Evolutionary conservation across 78 protist species (phyloP), one percentile per base, ranked within the genome.

Genomic region (Protostelium mycophagum): DNA sequence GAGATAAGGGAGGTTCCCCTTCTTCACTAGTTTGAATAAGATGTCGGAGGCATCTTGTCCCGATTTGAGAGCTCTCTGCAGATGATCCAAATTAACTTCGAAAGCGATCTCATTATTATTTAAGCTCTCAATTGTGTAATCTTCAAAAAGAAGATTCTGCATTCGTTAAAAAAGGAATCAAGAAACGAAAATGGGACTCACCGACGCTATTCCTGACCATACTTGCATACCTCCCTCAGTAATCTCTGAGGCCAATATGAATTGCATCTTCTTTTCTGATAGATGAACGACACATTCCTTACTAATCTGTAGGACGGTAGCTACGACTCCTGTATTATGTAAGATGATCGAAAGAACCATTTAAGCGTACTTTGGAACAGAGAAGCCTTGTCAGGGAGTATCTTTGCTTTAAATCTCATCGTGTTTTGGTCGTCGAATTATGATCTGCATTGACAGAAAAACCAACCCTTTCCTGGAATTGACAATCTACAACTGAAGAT

Each of bases 181-280:
- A n/a, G 73, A 51, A 51, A 16, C 31, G 73, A 51, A 85, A 16
- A 25, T 36, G 36, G 16, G 37, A 85, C 86, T 35, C 37, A 85
- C 86, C 36, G 86, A 35, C n/a, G 36, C 37, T 5, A 85, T 85
- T 23, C 86, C 86, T 16, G 86, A 85, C 86, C 86, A 85, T 37
- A 85, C 86, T 85, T 85, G 86, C 73, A 51, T 51, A 25, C 37
- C 36, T 23, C 86, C 86, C 36, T 35, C 37, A 5, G 86, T 85
- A 16, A 85, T 85, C 63, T 85, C 86, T 5, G 36, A 5, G 36
- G 37, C 86, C 16, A 85, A 37, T 85, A 85, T 85, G 37, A 85
- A 85, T 36, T 85, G 86, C 37, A 85, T 37, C 37, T 36, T 85
- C 36, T 5, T 37, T 36, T 85, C 34, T 85, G 86, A 25, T 5